Base-by-base conservation (phyloP, 1,284 basidiomycete species). In the Pyrrhoderma noxium region DNA sequence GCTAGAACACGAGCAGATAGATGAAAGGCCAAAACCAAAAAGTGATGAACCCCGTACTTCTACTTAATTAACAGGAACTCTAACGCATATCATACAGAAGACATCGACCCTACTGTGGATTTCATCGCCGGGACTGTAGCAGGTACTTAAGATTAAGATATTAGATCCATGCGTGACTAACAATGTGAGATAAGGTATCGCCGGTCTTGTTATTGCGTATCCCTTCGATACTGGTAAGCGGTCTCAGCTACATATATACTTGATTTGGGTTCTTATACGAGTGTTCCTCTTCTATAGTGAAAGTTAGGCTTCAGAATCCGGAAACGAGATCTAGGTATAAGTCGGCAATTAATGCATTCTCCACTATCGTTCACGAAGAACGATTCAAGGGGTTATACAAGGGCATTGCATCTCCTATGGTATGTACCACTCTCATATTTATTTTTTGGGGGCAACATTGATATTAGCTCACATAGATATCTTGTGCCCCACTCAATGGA, bases 101-200 rank as follows among this genome's bases (percentile, higher is more conserved):
- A 63, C 46, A 62, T 75, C 25, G 66, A 73, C 52, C 74, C 83
- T 2, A 73, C 72, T 1, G 62, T 85, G 23, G 82, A 89, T 60
- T 87, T 89, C 61, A 65, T 79, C 37, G 86, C 84, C 8, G 86
- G 86, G n/a, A 85, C 84, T 0, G 65, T 81, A n/a, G 77, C 80
- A 56, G 85, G 76, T 73, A 48, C 3, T 62, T 35, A 11, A 21
- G 14, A 37, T 31, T 38, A 21, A 19, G 11, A 19, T 36, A 19
- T 36, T 31, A 14, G 16, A 35, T 38, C 40, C 34, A 39, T n/a
- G 55, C 45, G 14, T 43, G 36, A 36, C 31, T 46, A 37, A 45
- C 35, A 34, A 36, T 14, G 49, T 37, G 16, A 40, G 42, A 31
- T 53, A 70, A 84, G 84, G 84, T 13, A 76, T 82, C 55, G 73